Evolutionary conservation across 2,329 filamentous ascomycete species (phyloP).

Genomic region (Dactylellina cionopaga): DNA sequence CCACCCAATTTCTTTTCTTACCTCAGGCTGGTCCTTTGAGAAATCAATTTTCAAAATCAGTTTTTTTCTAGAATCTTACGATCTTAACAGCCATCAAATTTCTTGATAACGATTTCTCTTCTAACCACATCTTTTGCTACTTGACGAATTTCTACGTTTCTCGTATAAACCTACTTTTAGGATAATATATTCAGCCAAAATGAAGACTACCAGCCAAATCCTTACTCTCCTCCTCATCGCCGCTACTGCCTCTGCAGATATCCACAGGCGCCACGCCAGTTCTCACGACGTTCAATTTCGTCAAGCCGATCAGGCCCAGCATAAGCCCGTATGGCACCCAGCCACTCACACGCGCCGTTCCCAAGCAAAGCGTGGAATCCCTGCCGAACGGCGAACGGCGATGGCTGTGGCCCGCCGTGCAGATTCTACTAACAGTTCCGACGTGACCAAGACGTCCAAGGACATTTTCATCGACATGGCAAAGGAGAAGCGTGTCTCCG

Average conservation of each 20-base stretch:
- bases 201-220: constrained; percentile 27
- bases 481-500: constrained; percentile 7
- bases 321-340: too few relatives aligned
- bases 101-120: neutral
- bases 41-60: neutral
- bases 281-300: neutral
- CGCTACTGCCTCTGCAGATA: constrained; percentile 3
- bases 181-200: constrained; percentile 22
- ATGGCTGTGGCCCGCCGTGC: neutral
- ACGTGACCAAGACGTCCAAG: neutral
- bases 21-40: constrained; percentile 27
- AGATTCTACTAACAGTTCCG: neutral
- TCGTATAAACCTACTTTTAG: neutral
- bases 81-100: neutral
- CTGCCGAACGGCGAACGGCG: neutral
- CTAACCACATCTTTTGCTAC: neutral
- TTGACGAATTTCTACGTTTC: neutral
- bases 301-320: too few relatives aligned
- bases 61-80: constrained; percentile 12
- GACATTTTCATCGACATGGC: constrained; percentile 13
- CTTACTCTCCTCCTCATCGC: constrained; percentile 17
- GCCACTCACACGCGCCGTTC: too few relatives aligned
- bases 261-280: too few relatives aligned
- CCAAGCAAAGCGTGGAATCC: neutral
- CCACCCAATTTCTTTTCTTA: constrained; percentile 20